phyloP scores from a whole-genome alignment of 164 flowering plant species.

The Akebia trifoliata region DNA sequence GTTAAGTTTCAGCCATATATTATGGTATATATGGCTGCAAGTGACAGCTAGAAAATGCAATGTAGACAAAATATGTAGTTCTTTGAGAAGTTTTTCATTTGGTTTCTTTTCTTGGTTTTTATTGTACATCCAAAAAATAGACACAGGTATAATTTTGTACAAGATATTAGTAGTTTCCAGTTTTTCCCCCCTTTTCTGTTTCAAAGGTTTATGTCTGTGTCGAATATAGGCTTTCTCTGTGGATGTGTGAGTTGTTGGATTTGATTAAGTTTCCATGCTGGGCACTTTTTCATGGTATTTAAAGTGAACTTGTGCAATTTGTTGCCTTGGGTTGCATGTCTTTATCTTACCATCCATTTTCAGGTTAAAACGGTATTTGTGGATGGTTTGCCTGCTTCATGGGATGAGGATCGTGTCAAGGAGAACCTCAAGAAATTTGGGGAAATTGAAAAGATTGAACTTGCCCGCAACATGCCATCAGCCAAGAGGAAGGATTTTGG shows the following conservation, averaged over 20 bases:
- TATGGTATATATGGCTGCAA: no score
- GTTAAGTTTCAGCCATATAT: no score
- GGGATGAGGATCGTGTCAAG: constrained; percentile 91
- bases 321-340: no score
- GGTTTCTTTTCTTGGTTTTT: no score
- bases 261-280: background rate
- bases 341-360: no score
- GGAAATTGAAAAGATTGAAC: constrained; percentile 77
- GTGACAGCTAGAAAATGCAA: no score
- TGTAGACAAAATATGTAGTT: no score
- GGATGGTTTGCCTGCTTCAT: constrained; percentile 84
- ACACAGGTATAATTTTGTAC: no score
- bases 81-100: no score
- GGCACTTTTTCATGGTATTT: background rate
- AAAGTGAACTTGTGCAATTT: background rate
- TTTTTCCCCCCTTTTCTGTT: no score
- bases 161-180: no score
- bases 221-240: background rate
- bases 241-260: background rate
- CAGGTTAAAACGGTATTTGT: constrained; percentile 94
- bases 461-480: constrained; percentile 95
- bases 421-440: constrained; percentile 76
- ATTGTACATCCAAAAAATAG: no score
- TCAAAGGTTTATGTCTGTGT: background rate
- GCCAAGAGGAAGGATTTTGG: constrained; percentile 96